These are phyloP conservation scores for Linnemannia hyalina DNA, from an alignment of 192 early-diverging fungal genomes.

Conservation along the genomic window DNA sequence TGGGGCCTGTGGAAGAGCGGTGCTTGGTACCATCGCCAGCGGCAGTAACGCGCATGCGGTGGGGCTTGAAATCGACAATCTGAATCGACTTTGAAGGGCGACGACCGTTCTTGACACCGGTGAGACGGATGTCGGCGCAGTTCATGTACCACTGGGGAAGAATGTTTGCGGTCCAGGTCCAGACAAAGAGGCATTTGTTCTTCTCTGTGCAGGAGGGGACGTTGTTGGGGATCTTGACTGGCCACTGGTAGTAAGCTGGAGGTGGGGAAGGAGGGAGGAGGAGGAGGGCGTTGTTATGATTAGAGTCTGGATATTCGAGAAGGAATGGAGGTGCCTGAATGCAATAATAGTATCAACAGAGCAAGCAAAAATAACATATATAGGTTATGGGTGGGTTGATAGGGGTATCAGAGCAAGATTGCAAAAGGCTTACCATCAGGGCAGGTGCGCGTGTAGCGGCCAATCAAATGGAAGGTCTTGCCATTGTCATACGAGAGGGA, in stretches of 20 bases:
- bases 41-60: constrained; percentile 21
- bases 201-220: constrained; percentile 50
- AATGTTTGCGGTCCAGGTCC: constrained; percentile 77
- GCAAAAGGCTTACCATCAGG: constrained; percentile 38
- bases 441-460: constrained; percentile 52
- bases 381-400: too few relatives aligned
- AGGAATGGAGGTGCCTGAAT: background rate
- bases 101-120: constrained; percentile 38
- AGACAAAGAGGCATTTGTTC: constrained; percentile 59
- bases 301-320: background rate
- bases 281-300: background rate
- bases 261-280: background rate
- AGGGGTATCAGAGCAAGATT: background rate
- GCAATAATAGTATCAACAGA: too few relatives aligned
- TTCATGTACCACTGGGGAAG: constrained; percentile 84
- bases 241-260: constrained; percentile 52
- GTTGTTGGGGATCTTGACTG: constrained; percentile 55
- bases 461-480: constrained; percentile 62
- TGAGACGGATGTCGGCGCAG: constrained; percentile 77
- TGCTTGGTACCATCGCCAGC: constrained; percentile 49
- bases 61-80: constrained; percentile 35
- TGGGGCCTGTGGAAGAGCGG: constrained; percentile 29
- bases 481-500: constrained; percentile 74
- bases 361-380: too few relatives aligned
- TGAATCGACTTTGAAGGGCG: constrained; percentile 21